phyloP scores from a whole-genome alignment of 176 grass and related monocot genomes.

The Ampelocalamus luodianensis region DNA sequence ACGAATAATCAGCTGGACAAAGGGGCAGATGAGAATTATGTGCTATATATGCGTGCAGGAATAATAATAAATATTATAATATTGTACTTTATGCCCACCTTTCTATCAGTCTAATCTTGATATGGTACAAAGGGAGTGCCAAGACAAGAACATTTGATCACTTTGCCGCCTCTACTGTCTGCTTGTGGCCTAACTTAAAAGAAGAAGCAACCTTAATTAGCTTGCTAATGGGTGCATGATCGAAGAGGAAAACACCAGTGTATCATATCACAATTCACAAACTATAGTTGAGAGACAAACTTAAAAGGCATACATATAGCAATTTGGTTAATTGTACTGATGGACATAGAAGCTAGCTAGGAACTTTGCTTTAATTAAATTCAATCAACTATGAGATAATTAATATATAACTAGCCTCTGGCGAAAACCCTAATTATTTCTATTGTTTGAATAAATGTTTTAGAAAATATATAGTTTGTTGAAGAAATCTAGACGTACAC shows the following conservation, averaged over 20 bases:
- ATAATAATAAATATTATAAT: too few species aligned
- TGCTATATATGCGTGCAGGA: too few species aligned
- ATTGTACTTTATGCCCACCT: too few species aligned
- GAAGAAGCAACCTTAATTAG: conserved; percentile 38
- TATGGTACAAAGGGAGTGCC: too few species aligned
- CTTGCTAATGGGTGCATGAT: conserved; percentile 11
- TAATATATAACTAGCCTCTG: too few species aligned
- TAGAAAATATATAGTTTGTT: background rate
- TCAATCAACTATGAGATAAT: background rate
- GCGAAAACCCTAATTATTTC: background rate
- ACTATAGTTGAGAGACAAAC: conserved; percentile 1
- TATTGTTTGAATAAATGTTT: background rate
- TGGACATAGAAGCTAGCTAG: background rate
- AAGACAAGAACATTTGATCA: too few species aligned
- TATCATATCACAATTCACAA: background rate
- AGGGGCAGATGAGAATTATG: too few species aligned
- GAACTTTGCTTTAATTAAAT: background rate
- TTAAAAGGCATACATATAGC: background rate
- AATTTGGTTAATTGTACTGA: background rate
- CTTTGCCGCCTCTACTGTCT: too few species aligned
- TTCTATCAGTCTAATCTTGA: too few species aligned
- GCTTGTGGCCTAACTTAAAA: too few species aligned
- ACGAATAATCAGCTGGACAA: too few species aligned
- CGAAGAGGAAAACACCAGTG: conserved; percentile 16
- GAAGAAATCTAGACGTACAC: background rate